A percentile compares a stretch with the other conserved stretches of the same genome.
Evolutionary conservation across 495 filamentous ascomycete genomes (phyloP).

Genomic region (Parmelia sp.): DNA sequence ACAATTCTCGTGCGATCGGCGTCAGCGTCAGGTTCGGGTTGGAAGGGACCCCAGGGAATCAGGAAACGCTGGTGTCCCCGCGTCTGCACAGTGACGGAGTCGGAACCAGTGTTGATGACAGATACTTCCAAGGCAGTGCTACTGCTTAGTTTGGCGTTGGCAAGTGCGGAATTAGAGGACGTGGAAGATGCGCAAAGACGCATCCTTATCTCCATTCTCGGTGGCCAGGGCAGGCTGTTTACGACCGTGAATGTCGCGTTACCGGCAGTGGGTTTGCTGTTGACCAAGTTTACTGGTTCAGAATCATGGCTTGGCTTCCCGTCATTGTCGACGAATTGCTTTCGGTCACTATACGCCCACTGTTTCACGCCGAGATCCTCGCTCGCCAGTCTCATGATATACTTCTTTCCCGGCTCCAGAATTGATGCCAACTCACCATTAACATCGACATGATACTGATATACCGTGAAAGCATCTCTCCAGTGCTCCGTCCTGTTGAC

Average conservation of each 20-base stretch:
- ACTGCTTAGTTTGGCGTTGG: background rate
- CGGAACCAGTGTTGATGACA: slow-evolving; percentile 19
- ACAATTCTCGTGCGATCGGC: background rate
- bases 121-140: background rate
- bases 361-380: background rate
- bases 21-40: background rate
- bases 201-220: background rate
- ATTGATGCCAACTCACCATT: background rate
- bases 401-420: background rate
- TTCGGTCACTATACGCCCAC: background rate
- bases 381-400: background rate
- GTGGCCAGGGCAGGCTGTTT: background rate
- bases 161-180: background rate
- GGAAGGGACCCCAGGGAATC: slow-evolving; percentile 25
- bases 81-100: slow-evolving; percentile 25
- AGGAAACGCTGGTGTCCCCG: slow-evolving; percentile 25
- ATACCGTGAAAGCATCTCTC: background rate
- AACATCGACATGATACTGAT: background rate
- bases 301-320: background rate
- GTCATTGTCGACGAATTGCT: background rate
- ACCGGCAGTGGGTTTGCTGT: background rate
- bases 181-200: background rate
- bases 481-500: background rate
- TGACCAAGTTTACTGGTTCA: background rate
- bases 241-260: background rate